Percentiles rank a stretch among this genome's conserved stretches.
phyloP scores from a whole-genome alignment of 1,284 basidiomycete species.

The Heimioporus punctisporus region DNA sequence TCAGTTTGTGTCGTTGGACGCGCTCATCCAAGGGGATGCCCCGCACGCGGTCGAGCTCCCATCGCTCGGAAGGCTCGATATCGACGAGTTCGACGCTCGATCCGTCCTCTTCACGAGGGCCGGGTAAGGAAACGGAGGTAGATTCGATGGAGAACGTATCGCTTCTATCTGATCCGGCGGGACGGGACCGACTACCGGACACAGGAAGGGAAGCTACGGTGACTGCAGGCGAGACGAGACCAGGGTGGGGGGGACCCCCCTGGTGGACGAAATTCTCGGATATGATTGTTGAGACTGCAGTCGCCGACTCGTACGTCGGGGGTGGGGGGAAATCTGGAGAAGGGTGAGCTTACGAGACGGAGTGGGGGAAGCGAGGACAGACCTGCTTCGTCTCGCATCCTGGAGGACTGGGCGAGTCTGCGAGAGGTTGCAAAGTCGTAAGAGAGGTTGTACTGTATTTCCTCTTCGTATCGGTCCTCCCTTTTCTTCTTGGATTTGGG shows the following conservation, averaged over 20 bases:
- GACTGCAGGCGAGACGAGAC: conserved; percentile 24
- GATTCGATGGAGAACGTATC: conserved; percentile 26
- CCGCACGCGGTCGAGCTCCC: conserved; percentile 32
- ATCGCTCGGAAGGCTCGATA: conserved; percentile 31
- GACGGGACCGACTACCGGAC: conserved; percentile 4
- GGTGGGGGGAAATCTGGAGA: conserved; percentile 32
- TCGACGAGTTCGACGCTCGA: conserved; percentile 34
- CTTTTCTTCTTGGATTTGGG: conserved; percentile 36
- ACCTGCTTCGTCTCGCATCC: conserved; percentile 32
- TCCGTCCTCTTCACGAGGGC: conserved; percentile 25
- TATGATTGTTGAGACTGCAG: conserved; percentile 31
- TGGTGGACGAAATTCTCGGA: conserved; percentile 33
- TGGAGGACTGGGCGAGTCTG: conserved; percentile 27
- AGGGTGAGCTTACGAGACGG: background rate
- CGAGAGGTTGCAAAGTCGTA: conserved; percentile 34
- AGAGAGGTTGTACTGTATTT: conserved; percentile 35
- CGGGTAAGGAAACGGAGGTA: conserved; percentile 12
- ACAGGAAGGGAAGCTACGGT: conserved; percentile 29
- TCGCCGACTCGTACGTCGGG: conserved; percentile 32
- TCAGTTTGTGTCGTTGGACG: conserved; percentile 24
- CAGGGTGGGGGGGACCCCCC: conserved; percentile 22
- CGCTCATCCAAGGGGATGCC: conserved; percentile 33
- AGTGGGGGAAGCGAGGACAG: background rate
- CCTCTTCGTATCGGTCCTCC: conserved; percentile 38
- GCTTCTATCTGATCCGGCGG: conserved; percentile 21